Evolutionary conservation across 2,329 filamentous ascomycete species (phyloP).

Genomic region (Fusarium albosuccineum): DNA sequence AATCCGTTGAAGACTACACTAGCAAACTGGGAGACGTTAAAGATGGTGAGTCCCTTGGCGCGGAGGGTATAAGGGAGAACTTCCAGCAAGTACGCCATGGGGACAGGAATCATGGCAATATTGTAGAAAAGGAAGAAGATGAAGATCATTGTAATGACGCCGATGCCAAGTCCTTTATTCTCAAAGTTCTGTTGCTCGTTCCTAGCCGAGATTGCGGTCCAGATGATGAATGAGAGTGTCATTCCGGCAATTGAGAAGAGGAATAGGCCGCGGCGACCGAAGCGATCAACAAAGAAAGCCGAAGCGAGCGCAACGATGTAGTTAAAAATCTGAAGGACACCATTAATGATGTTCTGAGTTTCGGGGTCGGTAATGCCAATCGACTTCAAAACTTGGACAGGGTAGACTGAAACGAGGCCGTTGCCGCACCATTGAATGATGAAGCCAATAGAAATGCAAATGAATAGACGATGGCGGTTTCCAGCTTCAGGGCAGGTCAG

Average conservation of each 20-base stretch:
- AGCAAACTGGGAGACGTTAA: conserved; percentile 14
- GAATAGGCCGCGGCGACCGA: conserved; percentile 19
- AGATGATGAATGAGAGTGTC: conserved; percentile 48
- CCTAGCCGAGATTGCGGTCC: conserved; percentile 49
- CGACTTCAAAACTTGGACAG: conserved; percentile 50
- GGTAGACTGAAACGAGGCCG: conserved; percentile 53
- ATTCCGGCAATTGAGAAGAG: conserved; percentile 41
- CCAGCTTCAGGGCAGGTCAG: conserved; percentile 38
- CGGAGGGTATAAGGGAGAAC: conserved; percentile 65
- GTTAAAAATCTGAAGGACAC: conserved; percentile 51
- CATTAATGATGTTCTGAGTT: conserved; percentile 57
- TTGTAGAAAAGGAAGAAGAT: conserved; percentile 60
- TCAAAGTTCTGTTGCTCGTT: conserved; percentile 39
- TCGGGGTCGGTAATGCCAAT: conserved; percentile 54
- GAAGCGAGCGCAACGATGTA: conserved; percentile 50
- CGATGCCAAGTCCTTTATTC: conserved; percentile 40
- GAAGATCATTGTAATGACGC: conserved; percentile 48
- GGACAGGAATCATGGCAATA: conserved; percentile 65
- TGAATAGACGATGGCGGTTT: conserved; percentile 43
- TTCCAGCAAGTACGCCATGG: conserved; percentile 62
- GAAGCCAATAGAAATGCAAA: conserved; percentile 31
- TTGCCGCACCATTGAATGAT: conserved; percentile 42
- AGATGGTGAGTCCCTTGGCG: conserved; percentile 59
- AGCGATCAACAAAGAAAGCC: conserved; percentile 37
- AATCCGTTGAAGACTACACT: conserved; percentile 18